A percentile compares a stretch with the other conserved stretches of the same genome.
Conservation (phyloP, 2,329 filamentous ascomycete species). For the Pseudogymnoascus sp. region DNA sequence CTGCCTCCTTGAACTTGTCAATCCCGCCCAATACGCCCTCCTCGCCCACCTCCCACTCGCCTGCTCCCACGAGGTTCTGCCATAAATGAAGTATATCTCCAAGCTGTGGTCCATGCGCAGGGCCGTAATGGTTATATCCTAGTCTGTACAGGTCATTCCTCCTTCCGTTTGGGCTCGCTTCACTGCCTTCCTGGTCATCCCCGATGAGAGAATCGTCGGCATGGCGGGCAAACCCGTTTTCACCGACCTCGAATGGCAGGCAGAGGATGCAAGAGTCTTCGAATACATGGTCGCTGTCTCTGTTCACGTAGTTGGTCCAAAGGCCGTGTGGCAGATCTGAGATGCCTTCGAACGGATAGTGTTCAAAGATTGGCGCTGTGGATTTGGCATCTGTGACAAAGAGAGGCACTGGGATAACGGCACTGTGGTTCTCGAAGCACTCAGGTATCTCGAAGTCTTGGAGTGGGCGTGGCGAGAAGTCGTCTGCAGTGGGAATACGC, state of each 20-base stretch:
- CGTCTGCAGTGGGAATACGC: constrained; percentile 1
- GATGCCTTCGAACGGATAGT: constrained; percentile 10
- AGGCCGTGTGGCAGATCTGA: constrained; percentile 9
- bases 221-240: constrained; percentile 10
- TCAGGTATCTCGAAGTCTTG: background rate
- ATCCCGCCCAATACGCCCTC: constrained; percentile 12
- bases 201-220: constrained; percentile 13
- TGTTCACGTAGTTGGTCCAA: constrained; percentile 8
- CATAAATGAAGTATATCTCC: constrained; percentile 26
- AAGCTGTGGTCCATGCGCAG: constrained; percentile 16
- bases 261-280: constrained; percentile 11
- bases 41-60: constrained; percentile 12
- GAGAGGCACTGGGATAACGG: constrained; percentile 10
- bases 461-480: background rate
- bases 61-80: constrained; percentile 16
- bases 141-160: constrained; percentile 16
- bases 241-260: constrained; percentile 11
- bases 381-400: constrained; percentile 13
- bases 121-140: constrained; percentile 17
- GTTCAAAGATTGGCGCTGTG: constrained; percentile 5
- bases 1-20: constrained; percentile 13
- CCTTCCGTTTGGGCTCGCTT: background rate
- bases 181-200: constrained; percentile 1
- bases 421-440: background rate
- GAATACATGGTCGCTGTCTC: constrained; percentile 3